Conservation (phyloP, 345 rosid genomes). For the Brassica cretica region DNA sequence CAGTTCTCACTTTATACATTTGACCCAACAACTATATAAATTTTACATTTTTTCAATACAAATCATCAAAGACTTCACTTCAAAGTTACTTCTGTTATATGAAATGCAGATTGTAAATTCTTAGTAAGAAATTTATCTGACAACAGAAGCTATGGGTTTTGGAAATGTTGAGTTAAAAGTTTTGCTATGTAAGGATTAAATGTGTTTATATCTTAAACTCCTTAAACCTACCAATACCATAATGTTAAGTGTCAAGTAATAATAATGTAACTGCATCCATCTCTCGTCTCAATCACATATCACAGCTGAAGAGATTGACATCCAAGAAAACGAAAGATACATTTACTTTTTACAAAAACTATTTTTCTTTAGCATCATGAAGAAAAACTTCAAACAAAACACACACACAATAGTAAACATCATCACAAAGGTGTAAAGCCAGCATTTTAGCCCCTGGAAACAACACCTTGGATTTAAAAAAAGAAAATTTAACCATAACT, state of each 20-base stretch:
- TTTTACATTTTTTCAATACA: not conserved
- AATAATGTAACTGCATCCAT: not conserved
- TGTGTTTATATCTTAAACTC: too few relatives aligned
- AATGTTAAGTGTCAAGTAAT: too few relatives aligned
- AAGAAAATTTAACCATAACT: not conserved
- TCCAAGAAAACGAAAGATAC: not conserved
- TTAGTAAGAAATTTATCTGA: not conserved
- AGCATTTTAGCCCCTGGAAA: conserved; percentile 13
- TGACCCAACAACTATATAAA: not conserved
- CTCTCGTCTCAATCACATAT: not conserved
- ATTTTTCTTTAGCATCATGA: not conserved
- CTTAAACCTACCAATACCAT: too few relatives aligned
- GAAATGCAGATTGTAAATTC: not conserved
- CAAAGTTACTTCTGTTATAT: not conserved
- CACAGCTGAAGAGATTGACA: not conserved
- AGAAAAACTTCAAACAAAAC: not conserved
- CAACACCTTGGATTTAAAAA: conserved; percentile 18
- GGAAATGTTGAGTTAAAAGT: not conserved
- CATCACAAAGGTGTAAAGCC: conserved; percentile 29
- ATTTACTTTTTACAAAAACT: not conserved
- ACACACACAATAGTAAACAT: conserved; percentile 10
- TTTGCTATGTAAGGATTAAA: too few relatives aligned
- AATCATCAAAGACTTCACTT: not conserved
- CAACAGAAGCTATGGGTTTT: not conserved
- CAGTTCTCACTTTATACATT: not conserved